Evolutionary conservation across 371 early-diverging fungal genomes (phyloP).

Genomic region (Mucor piriformis): DNA sequence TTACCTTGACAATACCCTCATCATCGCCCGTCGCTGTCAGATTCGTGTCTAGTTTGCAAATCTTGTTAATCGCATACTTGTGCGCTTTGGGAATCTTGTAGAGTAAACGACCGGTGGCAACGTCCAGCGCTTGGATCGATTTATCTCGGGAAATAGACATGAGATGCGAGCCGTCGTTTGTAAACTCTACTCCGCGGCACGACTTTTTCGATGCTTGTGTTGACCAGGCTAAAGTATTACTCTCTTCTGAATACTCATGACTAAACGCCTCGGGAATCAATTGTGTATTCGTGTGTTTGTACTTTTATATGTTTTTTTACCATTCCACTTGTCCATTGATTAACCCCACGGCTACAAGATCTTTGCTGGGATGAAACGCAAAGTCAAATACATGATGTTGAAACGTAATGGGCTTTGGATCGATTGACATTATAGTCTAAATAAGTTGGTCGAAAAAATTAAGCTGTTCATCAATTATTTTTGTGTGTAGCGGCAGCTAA

Average conservation of each 20-base stretch:
- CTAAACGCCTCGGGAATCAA: slow-evolving; percentile 35
- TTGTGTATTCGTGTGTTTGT: background rate
- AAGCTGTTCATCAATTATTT: too few relatives aligned
- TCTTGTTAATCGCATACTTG: slow-evolving; percentile 78
- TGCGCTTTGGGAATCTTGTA: slow-evolving; percentile 28
- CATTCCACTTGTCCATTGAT: slow-evolving; percentile 78
- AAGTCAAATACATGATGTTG: slow-evolving; percentile 69
- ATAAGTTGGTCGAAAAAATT: too few relatives aligned
- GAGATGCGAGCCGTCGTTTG: slow-evolving; percentile 61
- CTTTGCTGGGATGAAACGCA: slow-evolving; percentile 70
- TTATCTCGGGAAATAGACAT: slow-evolving; percentile 75
- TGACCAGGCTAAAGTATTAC: slow-evolving; percentile 41
- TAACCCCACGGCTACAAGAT: slow-evolving; percentile 71
- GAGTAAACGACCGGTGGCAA: slow-evolving; percentile 62
- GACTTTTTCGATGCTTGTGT: slow-evolving; percentile 77
- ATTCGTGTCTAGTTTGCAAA: slow-evolving; percentile 64
- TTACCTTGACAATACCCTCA: slow-evolving; percentile 77
- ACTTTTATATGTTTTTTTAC: slow-evolving; percentile 37
- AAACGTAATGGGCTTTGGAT: slow-evolving; percentile 26
- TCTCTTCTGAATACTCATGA: slow-evolving; percentile 2
- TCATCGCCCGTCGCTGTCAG: slow-evolving; percentile 89
- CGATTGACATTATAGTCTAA: background rate
- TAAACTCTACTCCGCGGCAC: slow-evolving; percentile 81
- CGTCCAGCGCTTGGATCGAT: slow-evolving; percentile 73
- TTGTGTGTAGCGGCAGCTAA: too few relatives aligned